Percentiles rank a stretch among this genome's conserved stretches.
phyloP scores from a whole-genome alignment of 225 moss, liverwort and hornwort genomes.

The Lunularia cruciata region DNA sequence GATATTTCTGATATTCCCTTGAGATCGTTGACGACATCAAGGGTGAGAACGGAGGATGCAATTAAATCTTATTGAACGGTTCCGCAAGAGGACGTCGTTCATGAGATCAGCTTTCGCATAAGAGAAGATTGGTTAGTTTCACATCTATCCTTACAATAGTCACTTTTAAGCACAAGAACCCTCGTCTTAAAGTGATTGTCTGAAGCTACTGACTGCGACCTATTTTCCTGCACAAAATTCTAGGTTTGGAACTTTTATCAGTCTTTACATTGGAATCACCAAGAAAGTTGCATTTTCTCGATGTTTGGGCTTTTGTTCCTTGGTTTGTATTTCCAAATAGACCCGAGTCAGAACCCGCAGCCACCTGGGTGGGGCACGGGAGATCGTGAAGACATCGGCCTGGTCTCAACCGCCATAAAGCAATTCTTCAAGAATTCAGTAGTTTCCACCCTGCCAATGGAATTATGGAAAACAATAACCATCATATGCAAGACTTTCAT shows the following conservation, averaged over 20 bases:
- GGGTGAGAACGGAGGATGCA: background rate
- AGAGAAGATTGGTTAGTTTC: background rate
- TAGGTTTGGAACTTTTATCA: background rate
- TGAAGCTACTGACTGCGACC: background rate
- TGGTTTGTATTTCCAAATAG: background rate
- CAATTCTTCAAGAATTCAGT: too few species aligned
- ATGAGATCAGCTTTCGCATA: constrained; percentile 5
- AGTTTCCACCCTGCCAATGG: too few species aligned
- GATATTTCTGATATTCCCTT: background rate
- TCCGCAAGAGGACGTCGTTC: background rate
- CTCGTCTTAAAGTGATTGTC: background rate
- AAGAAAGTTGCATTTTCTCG: background rate
- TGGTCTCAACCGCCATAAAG: background rate
- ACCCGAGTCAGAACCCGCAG: background rate
- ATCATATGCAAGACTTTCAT: too few species aligned
- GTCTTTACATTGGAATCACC: background rate
- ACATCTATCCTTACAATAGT: background rate
- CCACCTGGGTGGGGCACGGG: background rate
- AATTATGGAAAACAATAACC: too few species aligned
- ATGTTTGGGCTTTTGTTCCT: background rate
- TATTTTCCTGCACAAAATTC: background rate
- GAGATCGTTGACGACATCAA: background rate
- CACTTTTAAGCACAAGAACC: background rate
- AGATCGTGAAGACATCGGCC: background rate
- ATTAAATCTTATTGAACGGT: background rate